A percentile compares a stretch with the other conserved stretches of the same genome.
These are phyloP conservation scores for Zopfochytrium polystomum DNA, from an alignment of 371 early-diverging fungal species.

Conservation along the genomic window DNA sequence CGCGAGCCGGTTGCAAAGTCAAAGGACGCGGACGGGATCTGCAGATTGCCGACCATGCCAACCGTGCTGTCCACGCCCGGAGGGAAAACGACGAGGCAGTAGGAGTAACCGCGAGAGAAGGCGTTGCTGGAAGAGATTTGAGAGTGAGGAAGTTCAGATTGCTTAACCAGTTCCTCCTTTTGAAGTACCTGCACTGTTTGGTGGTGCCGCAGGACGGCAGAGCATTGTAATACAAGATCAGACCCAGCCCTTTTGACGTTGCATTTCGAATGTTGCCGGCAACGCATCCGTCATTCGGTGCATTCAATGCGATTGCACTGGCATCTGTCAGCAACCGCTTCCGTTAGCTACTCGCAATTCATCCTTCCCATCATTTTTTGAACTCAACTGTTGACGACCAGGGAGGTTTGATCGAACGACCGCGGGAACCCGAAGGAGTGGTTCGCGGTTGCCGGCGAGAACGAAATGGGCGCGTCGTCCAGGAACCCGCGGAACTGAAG, in stretches of 20 bases:
- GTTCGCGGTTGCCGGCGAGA: not conserved
- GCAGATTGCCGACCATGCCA: not conserved
- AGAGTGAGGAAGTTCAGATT: slow-evolving; percentile 10
- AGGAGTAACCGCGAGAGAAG: slow-evolving; percentile 14
- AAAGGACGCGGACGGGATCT: slow-evolving; percentile 17
- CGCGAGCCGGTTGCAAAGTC: slow-evolving; percentile 5
- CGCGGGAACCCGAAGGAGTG: not conserved
- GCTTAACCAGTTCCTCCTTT: slow-evolving; percentile 14
- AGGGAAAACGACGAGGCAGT: slow-evolving; percentile 23
- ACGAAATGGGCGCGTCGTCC: not conserved
- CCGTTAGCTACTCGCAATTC: not conserved
- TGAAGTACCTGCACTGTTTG: not conserved
- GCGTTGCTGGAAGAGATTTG: not conserved
- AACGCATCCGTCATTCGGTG: not conserved
- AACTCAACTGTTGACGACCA: not conserved
- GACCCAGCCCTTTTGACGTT: not conserved
- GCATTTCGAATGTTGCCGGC: not conserved
- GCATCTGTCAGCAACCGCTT: not conserved
- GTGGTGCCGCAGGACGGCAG: not conserved
- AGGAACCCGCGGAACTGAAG: no score
- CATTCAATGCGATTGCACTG: not conserved
- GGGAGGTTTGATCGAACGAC: not conserved
- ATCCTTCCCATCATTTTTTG: not conserved
- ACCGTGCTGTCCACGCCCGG: not conserved
- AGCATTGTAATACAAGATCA: not conserved